A percentile compares a stretch with the other conserved stretches of the same genome.
Evolutionary conservation across 2,329 filamentous ascomycete genomes (phyloP).

Genomic region (Exophiala mesophila): DNA sequence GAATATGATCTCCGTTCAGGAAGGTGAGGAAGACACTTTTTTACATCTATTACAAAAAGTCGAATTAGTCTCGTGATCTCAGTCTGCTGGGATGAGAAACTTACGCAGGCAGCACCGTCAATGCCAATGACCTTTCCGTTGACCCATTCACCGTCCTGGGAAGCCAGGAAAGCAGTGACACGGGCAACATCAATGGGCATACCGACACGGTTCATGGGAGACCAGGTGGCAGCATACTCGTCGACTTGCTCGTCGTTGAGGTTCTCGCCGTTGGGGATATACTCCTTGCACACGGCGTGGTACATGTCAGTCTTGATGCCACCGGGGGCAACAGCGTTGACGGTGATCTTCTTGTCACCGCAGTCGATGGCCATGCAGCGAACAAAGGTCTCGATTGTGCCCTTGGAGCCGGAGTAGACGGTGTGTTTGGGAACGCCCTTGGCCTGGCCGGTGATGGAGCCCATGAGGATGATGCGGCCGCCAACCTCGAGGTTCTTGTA

Average conservation of each 20-base stretch:
- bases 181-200: constrained; percentile 56
- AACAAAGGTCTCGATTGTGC: constrained; percentile 71
- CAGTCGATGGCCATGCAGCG: constrained; percentile 68
- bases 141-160: constrained; percentile 56
- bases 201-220: constrained; percentile 54
- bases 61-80: too few relatives aligned
- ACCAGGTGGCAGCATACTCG: constrained; percentile 34
- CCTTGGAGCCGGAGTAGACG: constrained; percentile 71
- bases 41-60: too few relatives aligned
- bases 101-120: constrained; percentile 32
- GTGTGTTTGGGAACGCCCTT: constrained; percentile 66
- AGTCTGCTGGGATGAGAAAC: too few relatives aligned
- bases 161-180: constrained; percentile 52
- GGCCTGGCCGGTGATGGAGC: constrained; percentile 61
- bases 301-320: constrained; percentile 67
- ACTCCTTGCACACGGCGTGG: constrained; percentile 41
- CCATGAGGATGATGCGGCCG: constrained; percentile 69
- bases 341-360: constrained; percentile 62
- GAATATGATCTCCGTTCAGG: too few relatives aligned
- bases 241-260: constrained; percentile 26
- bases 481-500: constrained; percentile 66
- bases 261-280: constrained; percentile 38
- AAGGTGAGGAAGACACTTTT: too few relatives aligned
- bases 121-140: constrained; percentile 38
- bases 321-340: constrained; percentile 63